Evolutionary conservation across 441 rosid genomes (phyloP).

Genomic region (Syzygium syzygioides): DNA sequence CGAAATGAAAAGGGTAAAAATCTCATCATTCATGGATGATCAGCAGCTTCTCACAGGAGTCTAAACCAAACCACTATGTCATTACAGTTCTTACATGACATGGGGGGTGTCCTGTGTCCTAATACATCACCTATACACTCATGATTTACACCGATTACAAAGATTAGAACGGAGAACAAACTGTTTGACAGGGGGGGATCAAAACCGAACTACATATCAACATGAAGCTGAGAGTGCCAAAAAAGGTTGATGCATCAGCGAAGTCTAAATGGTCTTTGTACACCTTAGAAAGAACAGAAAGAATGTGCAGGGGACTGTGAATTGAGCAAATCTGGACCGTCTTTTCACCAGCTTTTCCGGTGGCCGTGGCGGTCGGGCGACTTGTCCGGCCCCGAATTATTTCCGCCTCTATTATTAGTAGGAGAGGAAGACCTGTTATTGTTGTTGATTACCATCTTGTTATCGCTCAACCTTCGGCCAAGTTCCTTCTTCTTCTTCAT

Average conservation of each 20-base stretch:
- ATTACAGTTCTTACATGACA: not conserved
- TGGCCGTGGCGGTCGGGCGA: not conserved
- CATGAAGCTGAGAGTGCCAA: not conserved
- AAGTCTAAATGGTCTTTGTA: not conserved
- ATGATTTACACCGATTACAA: not conserved
- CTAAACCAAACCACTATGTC: not conserved
- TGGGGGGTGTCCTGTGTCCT: not conserved
- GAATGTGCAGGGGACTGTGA: not conserved
- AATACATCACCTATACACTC: not conserved
- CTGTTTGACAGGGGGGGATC: not conserved
- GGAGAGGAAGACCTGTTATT: not conserved
- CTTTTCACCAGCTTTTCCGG: not conserved
- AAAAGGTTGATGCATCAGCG: not conserved
- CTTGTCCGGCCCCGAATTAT: not conserved
- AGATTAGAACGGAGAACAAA: not conserved
- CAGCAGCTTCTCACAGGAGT: not conserved
- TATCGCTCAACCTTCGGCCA: not conserved
- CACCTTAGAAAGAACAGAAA: not conserved
- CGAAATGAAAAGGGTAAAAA: not conserved
- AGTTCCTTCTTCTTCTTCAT: not conserved
- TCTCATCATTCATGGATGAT: not conserved
- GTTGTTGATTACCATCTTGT: not conserved
- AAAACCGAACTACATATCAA: not conserved
- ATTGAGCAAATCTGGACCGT: not conserved
- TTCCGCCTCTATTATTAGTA: not conserved